Percentiles rank a stretch among this genome's conserved stretches.
phyloP scores from a whole-genome alignment of 352 stramenopile species.

The Phytophthora constricta region DNA sequence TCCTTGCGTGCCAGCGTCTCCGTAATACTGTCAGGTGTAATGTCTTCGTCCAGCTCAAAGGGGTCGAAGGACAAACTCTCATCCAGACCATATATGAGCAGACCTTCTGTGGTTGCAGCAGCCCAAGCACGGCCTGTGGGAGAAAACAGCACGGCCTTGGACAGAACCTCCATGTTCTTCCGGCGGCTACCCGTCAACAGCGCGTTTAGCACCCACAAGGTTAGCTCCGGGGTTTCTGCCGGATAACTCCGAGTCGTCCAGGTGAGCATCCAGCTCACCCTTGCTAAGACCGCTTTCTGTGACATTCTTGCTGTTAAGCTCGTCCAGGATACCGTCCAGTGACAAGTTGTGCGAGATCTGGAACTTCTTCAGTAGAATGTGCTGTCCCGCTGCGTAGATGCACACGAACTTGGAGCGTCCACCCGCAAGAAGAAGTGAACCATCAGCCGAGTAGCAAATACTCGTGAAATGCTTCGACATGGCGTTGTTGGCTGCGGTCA shows the following conservation, averaged over 20 bases:
- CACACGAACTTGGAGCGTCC: constrained; percentile 99
- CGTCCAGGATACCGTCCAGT: constrained; percentile 96
- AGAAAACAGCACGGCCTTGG: constrained; percentile 96
- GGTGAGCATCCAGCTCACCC: constrained; percentile 74
- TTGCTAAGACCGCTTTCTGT: constrained; percentile 78
- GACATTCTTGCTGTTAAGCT: constrained; percentile 93
- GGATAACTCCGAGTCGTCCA: constrained; percentile 42
- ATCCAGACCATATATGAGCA: constrained; percentile 97
- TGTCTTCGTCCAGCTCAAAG: constrained; percentile 98
- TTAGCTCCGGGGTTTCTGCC: constrained; percentile 43
- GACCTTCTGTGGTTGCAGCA: constrained; percentile 96
- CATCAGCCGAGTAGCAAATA: constrained; percentile 98
- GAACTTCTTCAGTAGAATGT: constrained; percentile 99
- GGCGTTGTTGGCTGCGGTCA: constrained; percentile 90
- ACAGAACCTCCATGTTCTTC: constrained; percentile 88
- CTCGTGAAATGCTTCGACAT: constrained; percentile 98
- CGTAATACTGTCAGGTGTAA: constrained; percentile 95
- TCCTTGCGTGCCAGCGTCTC: constrained; percentile 88
- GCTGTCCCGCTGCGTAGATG: constrained; percentile 97
- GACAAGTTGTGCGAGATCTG: constrained; percentile 98
- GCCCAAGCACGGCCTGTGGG: constrained; percentile 97
- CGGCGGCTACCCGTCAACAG: constrained; percentile 92
- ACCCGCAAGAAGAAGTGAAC: constrained; percentile 96
- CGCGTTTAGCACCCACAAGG: constrained; percentile 83
- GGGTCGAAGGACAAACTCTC: constrained; percentile 98